Evolutionary conservation across 139 green algal species (phyloP), one percentile per base, ranked within the genome.

Genomic region (Tetraselmis striata): DNA sequence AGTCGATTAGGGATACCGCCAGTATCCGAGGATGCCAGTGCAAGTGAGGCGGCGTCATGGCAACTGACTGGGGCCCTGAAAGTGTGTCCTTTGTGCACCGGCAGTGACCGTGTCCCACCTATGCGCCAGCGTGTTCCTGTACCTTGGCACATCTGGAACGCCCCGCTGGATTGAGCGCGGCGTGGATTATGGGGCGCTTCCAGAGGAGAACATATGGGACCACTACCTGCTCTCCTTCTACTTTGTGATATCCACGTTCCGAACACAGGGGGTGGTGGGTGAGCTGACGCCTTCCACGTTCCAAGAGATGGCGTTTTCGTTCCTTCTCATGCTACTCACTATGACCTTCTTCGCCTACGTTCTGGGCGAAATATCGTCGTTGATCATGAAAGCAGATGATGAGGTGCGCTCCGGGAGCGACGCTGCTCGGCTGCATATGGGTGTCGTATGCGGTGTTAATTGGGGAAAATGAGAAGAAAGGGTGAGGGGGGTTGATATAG

Each of bases 211-310:
- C 5, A 18, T 67, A 67, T 67, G 45, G 45, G 45, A 67, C 79
- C 86, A 90, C 80, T 90, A 90, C 81, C 58, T 88, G 59, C 80
- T 90, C 2, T 79, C 75, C 59, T 86, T 82, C 77, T 90, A 90
- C 78, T 90, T 79, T 79, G 78, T 83, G 29, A 31, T 82, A 0
- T 67, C 77, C 29, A 88, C 86, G 22, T n/a, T 90, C 11, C 80
- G 78, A 29, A 87, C 86, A n/a, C 84, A 82, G 27, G 84, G 84
- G 25, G 59, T 87, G 59, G 79, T 90, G 29, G 86, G 79, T 30
- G 28, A 79, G 0, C 84, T 83, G 77, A 77, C 32, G 24, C 86
- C 86, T 1, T 78, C 84, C 31, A 88, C 83, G 67, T 78, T 84
- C 30, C 1, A 58, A 29, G 84, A 90, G 86, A 83, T 90, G 23